Conservation (phyloP, 495 filamentous ascomycete species). For the Jackrogersella multiformis region DNA sequence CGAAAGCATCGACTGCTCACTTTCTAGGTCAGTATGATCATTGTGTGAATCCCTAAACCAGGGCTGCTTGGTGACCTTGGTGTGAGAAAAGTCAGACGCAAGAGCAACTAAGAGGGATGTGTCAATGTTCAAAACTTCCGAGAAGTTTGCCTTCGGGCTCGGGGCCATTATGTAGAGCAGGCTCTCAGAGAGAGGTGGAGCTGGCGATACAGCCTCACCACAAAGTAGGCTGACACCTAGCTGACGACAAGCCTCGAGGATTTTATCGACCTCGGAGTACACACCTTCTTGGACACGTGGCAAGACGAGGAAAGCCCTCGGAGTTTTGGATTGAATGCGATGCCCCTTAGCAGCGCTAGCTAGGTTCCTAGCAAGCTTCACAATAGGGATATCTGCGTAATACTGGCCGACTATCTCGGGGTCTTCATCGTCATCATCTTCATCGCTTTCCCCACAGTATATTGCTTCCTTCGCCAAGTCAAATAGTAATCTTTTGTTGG, state of each 20-base stretch:
- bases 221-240: conserved; percentile 39
- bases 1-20: conserved; percentile 44
- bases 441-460: conserved; percentile 41
- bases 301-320: conserved; percentile 35
- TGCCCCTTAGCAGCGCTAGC: conserved; percentile 40
- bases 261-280: conserved; percentile 35
- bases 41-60: conserved; percentile 52
- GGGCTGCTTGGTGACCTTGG: conserved; percentile 41
- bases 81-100: conserved; percentile 54
- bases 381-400: conserved; percentile 39
- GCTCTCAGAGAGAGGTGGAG: conserved; percentile 52
- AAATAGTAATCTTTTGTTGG: conserved; percentile 42
- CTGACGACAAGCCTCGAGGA: conserved; percentile 38
- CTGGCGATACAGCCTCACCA: conserved; percentile 26
- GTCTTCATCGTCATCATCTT: conserved; percentile 16
- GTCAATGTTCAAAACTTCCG: conserved; percentile 51
- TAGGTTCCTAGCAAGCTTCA: conserved; percentile 41
- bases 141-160: conserved; percentile 44
- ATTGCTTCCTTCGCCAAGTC: conserved; percentile 47
- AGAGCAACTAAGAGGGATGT: conserved; percentile 55
- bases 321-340: conserved; percentile 40
- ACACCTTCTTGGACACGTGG: conserved; percentile 42
- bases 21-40: conserved; percentile 46
- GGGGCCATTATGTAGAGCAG: conserved; percentile 59
- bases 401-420: neutral